Percentiles rank a stretch among this genome's conserved stretches.
These are phyloP conservation scores for Arthrobotrys megalospora DNA, from an alignment of 2,329 filamentous ascomycete genomes.

Conservation along the genomic window DNA sequence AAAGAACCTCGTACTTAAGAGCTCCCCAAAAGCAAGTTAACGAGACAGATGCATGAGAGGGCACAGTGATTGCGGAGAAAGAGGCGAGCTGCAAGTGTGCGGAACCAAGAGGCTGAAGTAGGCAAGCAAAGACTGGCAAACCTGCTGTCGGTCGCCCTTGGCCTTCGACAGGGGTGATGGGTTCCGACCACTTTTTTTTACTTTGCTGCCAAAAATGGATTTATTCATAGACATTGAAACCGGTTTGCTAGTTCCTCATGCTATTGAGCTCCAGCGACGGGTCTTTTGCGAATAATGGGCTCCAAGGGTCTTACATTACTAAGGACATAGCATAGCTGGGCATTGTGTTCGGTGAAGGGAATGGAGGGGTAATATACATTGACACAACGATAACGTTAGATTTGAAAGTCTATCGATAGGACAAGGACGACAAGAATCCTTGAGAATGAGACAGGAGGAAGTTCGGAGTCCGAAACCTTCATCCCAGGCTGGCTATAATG, in stretches of 20 bases:
- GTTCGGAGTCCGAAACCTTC: conserved; percentile 7
- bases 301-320: not conserved
- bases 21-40: conserved; percentile 20
- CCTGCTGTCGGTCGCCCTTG: conserved; percentile 2
- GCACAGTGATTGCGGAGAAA: conserved; percentile 8
- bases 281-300: not conserved
- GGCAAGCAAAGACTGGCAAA: conserved; percentile 10
- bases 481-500: not conserved
- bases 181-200: not conserved
- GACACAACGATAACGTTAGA: conserved; percentile 1
- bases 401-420: not conserved
- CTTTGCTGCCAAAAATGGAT: conserved; percentile 26
- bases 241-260: not conserved
- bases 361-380: conserved; percentile 12
- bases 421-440: not conserved
- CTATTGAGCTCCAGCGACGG: not conserved
- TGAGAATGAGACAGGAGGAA: not conserved
- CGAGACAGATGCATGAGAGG: not conserved
- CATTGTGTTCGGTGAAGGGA: not conserved
- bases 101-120: conserved; percentile 17
- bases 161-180: conserved; percentile 1
- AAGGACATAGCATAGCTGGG: not conserved
- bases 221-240: conserved; percentile 5
- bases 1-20: not conserved
- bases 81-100: conserved; percentile 25